phyloP scores from a whole-genome alignment of 345 rosid species.

The Brassica incana region DNA sequence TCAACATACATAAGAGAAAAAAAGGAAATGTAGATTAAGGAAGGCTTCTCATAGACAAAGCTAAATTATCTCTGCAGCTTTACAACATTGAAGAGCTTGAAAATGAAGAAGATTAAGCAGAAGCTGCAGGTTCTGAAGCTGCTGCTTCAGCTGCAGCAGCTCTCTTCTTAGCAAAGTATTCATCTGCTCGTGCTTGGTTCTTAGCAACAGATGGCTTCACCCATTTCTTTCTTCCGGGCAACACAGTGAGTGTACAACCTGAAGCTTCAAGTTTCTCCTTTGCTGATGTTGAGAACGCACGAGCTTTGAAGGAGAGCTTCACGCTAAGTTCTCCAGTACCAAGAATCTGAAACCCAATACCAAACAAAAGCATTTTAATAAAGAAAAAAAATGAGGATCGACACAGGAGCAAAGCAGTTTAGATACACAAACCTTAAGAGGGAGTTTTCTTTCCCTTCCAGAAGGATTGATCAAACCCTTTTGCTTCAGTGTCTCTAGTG shows the following conservation, averaged over 20 bases:
- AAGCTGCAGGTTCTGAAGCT: conserved; percentile 46
- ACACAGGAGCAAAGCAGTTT: not conserved
- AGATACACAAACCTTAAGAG: conserved; percentile 61
- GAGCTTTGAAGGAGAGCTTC: conserved; percentile 79
- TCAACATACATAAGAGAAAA: conserved; percentile 5
- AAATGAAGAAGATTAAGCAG: conserved; percentile 39
- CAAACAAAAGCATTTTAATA: not conserved
- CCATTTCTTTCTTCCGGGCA: conserved; percentile 95
- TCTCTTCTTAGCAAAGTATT: conserved; percentile 84
- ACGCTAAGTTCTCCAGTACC: conserved; percentile 77
- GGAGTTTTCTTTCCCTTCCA: conserved; percentile 91
- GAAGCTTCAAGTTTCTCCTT: conserved; percentile 82
- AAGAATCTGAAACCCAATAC: conserved; percentile 54
- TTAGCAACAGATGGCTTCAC: conserved; percentile 81
- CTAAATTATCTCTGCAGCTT: conserved; percentile 20
- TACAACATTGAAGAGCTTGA: conserved; percentile 28
- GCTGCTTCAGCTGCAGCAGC: conserved; percentile 48
- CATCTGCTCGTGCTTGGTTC: conserved; percentile 81
- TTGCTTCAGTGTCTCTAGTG: conserved; percentile 37
- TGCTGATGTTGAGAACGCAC: conserved; percentile 73
- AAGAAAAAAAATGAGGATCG: not conserved
- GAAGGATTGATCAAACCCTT: conserved; percentile 91
- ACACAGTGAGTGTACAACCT: conserved; percentile 71
- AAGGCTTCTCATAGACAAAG: conserved; percentile 9
- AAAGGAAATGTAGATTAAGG: not conserved